phyloP scores from a whole-genome alignment of 441 rosid genomes.

The California macrophylla region DNA sequence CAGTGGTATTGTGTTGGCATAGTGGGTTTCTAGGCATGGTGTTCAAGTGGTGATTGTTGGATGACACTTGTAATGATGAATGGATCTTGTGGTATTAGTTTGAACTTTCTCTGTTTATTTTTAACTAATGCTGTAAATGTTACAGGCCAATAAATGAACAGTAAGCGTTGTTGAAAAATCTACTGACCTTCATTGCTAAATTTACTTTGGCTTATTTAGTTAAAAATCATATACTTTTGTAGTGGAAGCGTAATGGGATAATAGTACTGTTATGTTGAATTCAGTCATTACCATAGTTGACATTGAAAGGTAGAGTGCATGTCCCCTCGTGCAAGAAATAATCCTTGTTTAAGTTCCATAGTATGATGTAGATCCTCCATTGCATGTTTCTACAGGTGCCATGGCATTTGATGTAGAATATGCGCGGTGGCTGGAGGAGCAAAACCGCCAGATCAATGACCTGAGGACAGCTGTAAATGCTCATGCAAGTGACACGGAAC shows the following conservation, averaged over 20 bases:
- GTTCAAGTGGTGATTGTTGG: background rate
- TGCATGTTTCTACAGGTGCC: constrained; percentile 50
- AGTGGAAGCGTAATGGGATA: background rate
- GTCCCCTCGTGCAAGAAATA: too few relatives aligned
- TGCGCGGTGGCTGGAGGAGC: constrained; percentile 91
- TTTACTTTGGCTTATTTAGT: background rate
- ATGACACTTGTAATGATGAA: background rate
- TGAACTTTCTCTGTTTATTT: background rate
- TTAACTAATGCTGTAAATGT: background rate
- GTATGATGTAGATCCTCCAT: constrained; percentile 1
- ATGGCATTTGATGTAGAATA: constrained; percentile 92
- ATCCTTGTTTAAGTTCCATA: constrained; percentile 5
- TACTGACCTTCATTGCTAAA: background rate
- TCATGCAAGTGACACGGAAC: constrained; percentile 85
- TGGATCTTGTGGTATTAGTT: background rate
- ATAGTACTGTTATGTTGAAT: background rate
- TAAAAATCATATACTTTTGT: background rate
- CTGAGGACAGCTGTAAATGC: constrained; percentile 82
- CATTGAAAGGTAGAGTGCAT: background rate
- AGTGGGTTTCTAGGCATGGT: too few relatives aligned
- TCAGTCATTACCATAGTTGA: background rate
- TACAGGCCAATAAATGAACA: background rate
- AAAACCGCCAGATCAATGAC: constrained; percentile 70
- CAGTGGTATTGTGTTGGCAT: background rate
- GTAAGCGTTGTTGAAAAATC: background rate